Conservation (phyloP, 768 basidiomycete genomes). For the Dacryopinax spathularia region DNA sequence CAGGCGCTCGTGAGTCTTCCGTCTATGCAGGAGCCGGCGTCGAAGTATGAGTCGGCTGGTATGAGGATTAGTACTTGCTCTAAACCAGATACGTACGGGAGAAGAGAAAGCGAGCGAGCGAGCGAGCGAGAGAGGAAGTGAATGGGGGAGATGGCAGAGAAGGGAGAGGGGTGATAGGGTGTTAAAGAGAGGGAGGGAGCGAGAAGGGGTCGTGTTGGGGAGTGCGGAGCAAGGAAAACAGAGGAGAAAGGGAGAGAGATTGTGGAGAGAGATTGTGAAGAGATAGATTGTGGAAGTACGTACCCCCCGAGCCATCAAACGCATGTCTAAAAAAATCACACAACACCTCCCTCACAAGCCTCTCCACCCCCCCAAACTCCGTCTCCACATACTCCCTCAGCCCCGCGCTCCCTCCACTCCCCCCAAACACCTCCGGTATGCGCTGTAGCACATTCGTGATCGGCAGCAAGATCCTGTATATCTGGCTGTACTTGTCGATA, state of each 20-base stretch:
- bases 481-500: constrained; percentile 85
- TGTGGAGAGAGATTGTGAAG: no score
- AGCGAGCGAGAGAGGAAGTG: no score
- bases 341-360: constrained; percentile 53
- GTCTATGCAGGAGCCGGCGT: constrained; percentile 48
- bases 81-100: neutral
- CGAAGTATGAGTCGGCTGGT: constrained; percentile 43
- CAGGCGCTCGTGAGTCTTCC: constrained; percentile 78
- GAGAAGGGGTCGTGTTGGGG: neutral
- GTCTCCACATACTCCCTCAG: constrained; percentile 61
- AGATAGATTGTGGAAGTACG: no score
- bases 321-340: constrained; percentile 78
- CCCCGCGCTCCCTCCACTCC: constrained; percentile 48
- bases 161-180: constrained; percentile 77
- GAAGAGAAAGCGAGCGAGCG: neutral
- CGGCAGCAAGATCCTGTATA: constrained; percentile 77
- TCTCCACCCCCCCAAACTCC: constrained; percentile 67
- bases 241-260: no score
- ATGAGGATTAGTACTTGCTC: no score
- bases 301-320: neutral
- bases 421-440: constrained; percentile 44
- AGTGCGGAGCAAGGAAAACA: neutral
- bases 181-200: neutral
- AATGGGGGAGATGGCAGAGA: neutral
- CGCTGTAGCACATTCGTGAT: constrained; percentile 70